phyloP scores from a whole-genome alignment of 805 yeast genomes.

The Saccharomycopsis sp. region DNA sequence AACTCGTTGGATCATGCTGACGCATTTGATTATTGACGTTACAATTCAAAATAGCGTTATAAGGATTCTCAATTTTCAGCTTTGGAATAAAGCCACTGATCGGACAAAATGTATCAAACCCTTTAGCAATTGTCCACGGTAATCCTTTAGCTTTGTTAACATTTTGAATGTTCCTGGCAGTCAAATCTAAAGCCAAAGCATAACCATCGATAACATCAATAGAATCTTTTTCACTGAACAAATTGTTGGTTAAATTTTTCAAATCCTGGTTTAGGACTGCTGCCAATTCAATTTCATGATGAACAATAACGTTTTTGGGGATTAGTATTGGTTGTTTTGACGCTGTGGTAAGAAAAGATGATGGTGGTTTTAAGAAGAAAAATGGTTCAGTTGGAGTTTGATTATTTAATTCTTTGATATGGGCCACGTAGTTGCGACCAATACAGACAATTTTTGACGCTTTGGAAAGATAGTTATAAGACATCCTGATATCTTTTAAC shows the following conservation, averaged over 20 bases:
- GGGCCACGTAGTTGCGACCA: conserved; percentile 97
- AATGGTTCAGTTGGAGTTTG: conserved; percentile 78
- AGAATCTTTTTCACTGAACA: conserved; percentile 57
- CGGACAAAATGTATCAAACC: conserved; percentile 93
- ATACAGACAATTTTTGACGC: conserved; percentile 84
- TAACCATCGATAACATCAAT: conserved; percentile 75
- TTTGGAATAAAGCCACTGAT: conserved; percentile 67
- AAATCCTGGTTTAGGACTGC: conserved; percentile 56
- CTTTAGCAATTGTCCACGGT: conserved; percentile 96
- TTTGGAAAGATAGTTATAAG: conserved; percentile 41
- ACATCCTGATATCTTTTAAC: too few relatives aligned
- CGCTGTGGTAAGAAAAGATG: conserved; percentile 52
- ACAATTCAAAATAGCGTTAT: conserved; percentile 47
- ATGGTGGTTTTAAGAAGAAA: conserved; percentile 83
- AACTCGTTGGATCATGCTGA: conserved; percentile 65
- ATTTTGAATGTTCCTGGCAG: conserved; percentile 93
- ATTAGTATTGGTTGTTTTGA: conserved; percentile 53
- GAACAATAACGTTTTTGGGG: conserved; percentile 72
- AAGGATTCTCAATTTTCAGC: conserved; percentile 56
- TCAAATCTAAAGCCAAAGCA: conserved; percentile 83
- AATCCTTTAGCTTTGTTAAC: conserved; percentile 89
- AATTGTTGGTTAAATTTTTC: conserved; percentile 40
- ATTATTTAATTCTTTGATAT: conserved; percentile 82
- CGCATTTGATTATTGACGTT: conserved; percentile 55
- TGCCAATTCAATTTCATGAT: conserved; percentile 92